These are phyloP conservation scores for Stentor roeselii DNA, from an alignment of 73 alveolate genomes.

Conservation along the genomic window DNA sequence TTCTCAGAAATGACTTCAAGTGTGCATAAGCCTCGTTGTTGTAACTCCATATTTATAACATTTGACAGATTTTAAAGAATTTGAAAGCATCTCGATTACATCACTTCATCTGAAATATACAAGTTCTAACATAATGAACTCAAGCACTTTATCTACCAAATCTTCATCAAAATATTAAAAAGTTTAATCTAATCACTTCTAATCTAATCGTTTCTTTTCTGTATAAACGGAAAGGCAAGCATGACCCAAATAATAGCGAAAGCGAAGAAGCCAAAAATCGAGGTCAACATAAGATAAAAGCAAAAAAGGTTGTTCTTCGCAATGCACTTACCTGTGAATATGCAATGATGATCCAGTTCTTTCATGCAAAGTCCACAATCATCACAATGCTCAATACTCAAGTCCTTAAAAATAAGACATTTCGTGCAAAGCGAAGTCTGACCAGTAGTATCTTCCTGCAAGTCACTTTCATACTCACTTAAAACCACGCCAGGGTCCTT, in stretches of 20 bases:
- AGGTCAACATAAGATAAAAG: conserved; percentile 38
- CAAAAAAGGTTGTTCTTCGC: conserved; percentile 43
- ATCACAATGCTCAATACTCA: conserved; percentile 52
- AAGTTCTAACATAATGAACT: no score
- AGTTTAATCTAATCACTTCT: no score
- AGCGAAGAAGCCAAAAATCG: conserved; percentile 10
- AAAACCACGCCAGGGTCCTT: conserved; percentile 15
- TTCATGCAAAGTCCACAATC: conserved; percentile 62
- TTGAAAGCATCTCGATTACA: no score
- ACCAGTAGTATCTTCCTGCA: neutral
- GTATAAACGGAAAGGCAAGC: neutral
- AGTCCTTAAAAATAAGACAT: conserved; percentile 32
- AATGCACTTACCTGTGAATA: conserved; percentile 74
- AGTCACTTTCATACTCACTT: neutral
- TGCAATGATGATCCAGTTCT: conserved; percentile 70
- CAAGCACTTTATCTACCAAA: no score
- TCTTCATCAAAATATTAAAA: no score
- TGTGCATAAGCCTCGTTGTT: no score
- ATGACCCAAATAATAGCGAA: conserved; percentile 1
- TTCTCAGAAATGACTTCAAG: no score
- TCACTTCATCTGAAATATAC: no score
- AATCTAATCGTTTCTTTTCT: no score
- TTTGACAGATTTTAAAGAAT: no score
- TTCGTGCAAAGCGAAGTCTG: conserved; percentile 36
- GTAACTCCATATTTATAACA: no score